Conservation (phyloP, 1,139 yeast species). For the Meyerozyma smithsonii region DNA sequence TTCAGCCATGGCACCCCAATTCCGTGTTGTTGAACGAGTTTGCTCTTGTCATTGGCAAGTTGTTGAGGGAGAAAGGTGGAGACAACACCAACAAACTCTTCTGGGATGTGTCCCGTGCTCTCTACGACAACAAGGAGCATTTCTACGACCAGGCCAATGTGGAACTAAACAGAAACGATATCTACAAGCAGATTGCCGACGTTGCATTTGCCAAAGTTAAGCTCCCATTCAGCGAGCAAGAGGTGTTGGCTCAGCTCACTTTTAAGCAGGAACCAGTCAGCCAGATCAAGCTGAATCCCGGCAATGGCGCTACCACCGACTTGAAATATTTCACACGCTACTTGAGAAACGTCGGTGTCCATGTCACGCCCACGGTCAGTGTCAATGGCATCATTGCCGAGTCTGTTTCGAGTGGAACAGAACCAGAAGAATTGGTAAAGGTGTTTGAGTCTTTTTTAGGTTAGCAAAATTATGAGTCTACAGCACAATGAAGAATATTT, state of each 20-base stretch:
- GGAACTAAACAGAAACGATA: constrained; percentile 50
- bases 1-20: constrained; percentile 86
- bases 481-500: background rate
- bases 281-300: constrained; percentile 43
- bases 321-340: constrained; percentile 69
- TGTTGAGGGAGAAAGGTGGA: constrained; percentile 39
- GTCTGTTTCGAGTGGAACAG: constrained; percentile 35
- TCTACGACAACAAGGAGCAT: constrained; percentile 48
- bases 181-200: constrained; percentile 51
- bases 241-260: constrained; percentile 30
- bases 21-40: constrained; percentile 69
- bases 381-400: constrained; percentile 58
- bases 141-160: constrained; percentile 63
- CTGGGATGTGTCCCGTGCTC: constrained; percentile 55
- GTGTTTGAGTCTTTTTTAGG: constrained; percentile 17
- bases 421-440: constrained; percentile 28
- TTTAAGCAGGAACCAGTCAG: constrained; percentile 19
- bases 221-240: constrained; percentile 33
- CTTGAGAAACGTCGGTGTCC: constrained; percentile 74
- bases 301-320: constrained; percentile 57
- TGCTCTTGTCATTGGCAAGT: constrained; percentile 59
- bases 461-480: background rate
- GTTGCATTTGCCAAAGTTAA: constrained; percentile 37
- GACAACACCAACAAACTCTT: constrained; percentile 34
- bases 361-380: constrained; percentile 79